Evolutionary conservation across 2,329 filamentous ascomycete genomes (phyloP), one percentile per base, ranked within the genome.

Genomic region (Trichoderma afroharzianum): DNA sequence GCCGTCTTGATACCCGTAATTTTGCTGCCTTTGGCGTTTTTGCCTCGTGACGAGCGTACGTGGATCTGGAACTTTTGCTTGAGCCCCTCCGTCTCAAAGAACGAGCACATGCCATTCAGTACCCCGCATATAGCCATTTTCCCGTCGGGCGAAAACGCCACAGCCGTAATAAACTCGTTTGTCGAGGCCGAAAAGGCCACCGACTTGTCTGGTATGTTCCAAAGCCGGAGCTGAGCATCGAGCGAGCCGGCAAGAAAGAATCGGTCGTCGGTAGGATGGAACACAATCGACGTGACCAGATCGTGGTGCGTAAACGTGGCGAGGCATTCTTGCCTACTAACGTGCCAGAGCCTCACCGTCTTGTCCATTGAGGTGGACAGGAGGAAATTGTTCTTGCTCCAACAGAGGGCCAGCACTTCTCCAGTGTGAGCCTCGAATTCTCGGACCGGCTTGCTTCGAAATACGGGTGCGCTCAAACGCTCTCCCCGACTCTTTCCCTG

Each of bases 361-460:
- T 98, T 98, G 80, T 99, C 96, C 94, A 98, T 98, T 0, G 95
- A 97, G 0, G 95, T 97, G 4, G 95, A 98, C 18, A 99, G 85
- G 32, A 99, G 82, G 76, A 99, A 99, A 80, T 97, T 97, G 82
- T 99, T 99, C 86, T 98, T 99, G 84, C 95, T 98, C 96, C 96
- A 99, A 80, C 93, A 97, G 72, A 99, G 81, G 79, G 97, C 95
- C 74, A 99, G 83, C 6, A 99, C 90, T 75, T 97, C 95, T 18
- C 92, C 91, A 0, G 89, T 91, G 79, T 99, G 96, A 5, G 94
- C 95, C 68, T 88, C 83, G 74, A 96, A 98, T 78, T 97, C 92
- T 70, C 91, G 88, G 11, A 93, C 80, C 0, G 95, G 93, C 77
- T 93, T 92, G 63, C 89, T 88, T 74, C 90, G 90, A 78, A 99